Base-by-base conservation (phyloP, 2,329 filamentous ascomycete genomes). In the Diaporthe vexans region DNA sequence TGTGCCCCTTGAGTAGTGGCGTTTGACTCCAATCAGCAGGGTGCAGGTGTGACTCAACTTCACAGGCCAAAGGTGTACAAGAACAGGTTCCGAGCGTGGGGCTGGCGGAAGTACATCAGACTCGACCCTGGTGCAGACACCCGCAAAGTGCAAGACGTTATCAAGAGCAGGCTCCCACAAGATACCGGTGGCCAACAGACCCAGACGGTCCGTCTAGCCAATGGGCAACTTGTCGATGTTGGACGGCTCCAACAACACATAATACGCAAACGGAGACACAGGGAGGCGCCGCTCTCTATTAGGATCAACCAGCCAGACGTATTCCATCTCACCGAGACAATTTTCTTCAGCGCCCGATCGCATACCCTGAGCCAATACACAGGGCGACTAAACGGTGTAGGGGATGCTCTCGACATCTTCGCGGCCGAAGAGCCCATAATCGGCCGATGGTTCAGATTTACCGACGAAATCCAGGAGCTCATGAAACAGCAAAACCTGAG, bases 181-280 rank as follows among this genome's bases (percentile, higher is more conserved):
- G 24, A 29, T 21, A 17, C 4, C 2, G 24, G 24, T n/a, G 5
- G 13, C 29, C 24, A 29, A 26, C 15, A 5, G 59, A n/a, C 37
- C 37, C 37, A 61, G 37, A 29, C 29, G 4, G 40, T 63, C 59
- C 37, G 46, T 13, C 48, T 63, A 33, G 15, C 37, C 37, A 63
- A 63, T 48, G 59, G 59, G 24, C 59, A 63, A 63, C 40, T 46
- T 63, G 59, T 63, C 40, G 59, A 63, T 13, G 21, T 63, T n/a
- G 17, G 10, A 24, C 59, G 59, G 15, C 59, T 63, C 4, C 17
- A 63, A 17, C 24, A 10, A 46, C 24, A 63, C 11, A 24, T 63
- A 48, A 40, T 24, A 37, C 59, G 59, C 6, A 63, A 46, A 33
- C 29, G 59, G 48, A 15, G 4, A 21, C 3, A 13, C 24, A 46